A percentile compares a stretch with the other conserved stretches of the same genome.
phyloP scores from a whole-genome alignment of 1,139 yeast species.

The Candida sojae region DNA sequence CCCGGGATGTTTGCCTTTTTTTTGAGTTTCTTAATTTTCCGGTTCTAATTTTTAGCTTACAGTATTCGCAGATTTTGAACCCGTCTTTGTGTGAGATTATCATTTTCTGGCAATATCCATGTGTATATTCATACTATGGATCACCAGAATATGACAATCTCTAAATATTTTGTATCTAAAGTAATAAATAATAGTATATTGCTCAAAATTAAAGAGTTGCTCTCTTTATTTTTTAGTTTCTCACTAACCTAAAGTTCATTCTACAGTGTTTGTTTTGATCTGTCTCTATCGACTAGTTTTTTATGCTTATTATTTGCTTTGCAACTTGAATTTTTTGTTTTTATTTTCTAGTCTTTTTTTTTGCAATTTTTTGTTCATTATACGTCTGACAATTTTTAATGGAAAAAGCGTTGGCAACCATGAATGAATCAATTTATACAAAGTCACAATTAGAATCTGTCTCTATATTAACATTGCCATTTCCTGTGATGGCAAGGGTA shows the following conservation, averaged over 20 bases:
- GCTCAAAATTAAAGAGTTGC: no score
- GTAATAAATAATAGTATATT: no score
- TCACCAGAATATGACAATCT: no score
- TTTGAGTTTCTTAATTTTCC: background rate
- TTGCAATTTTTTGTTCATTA: background rate
- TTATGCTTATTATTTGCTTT: background rate
- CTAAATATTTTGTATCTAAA: no score
- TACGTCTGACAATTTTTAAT: no score
- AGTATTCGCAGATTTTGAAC: no score
- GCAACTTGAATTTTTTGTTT: background rate
- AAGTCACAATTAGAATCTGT: background rate
- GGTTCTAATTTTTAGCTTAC: no score
- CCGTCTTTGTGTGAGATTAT: no score
- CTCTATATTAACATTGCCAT: constrained; percentile 16
- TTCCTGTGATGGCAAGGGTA: constrained; percentile 17
- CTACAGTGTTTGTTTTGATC: background rate
- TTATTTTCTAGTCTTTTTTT: background rate
- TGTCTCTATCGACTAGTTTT: background rate
- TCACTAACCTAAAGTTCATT: background rate
- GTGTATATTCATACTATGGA: no score
- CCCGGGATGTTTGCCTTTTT: background rate
- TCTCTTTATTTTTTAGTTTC: no score
- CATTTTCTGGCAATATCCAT: no score
- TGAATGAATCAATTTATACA: background rate
- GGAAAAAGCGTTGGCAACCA: background rate